Conservation (phyloP, 1,139 yeast genomes). For the Yamadazyma dendronema region DNA sequence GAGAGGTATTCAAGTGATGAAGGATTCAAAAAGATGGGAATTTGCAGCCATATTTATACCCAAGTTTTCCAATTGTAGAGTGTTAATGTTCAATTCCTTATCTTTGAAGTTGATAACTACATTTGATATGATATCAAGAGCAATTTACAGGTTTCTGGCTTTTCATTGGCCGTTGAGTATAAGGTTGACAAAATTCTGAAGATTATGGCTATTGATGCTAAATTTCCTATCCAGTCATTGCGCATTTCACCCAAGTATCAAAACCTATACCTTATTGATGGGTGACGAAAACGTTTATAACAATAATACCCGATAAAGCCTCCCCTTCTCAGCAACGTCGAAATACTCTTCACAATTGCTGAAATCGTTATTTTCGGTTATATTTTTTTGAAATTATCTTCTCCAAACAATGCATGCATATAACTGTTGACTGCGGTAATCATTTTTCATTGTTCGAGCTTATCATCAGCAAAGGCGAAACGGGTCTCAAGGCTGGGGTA, state of each 20-base stretch:
- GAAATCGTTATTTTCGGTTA: background rate
- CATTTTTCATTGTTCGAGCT: background rate
- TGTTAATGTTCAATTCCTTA: background rate
- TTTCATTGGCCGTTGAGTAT: background rate
- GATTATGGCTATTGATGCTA: too few species aligned
- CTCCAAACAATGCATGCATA: background rate
- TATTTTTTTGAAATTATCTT: too few species aligned
- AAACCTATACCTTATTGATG: too few species aligned
- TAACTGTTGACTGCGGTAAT: background rate
- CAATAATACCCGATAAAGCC: too few species aligned
- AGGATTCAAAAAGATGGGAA: background rate
- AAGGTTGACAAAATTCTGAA: too few species aligned
- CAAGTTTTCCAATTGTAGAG: background rate
- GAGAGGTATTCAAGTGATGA: slow-evolving; percentile 1
- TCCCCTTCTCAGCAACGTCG: background rate
- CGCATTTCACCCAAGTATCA: background rate
- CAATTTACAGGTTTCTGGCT: background rate
- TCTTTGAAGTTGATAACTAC: background rate
- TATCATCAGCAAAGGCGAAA: background rate
- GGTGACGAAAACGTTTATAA: too few species aligned
- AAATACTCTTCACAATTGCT: background rate
- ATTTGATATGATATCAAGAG: background rate
- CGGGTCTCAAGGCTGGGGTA: background rate
- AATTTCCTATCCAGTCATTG: background rate
- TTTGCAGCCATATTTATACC: slow-evolving; percentile 2